These are phyloP conservation scores for Debaryomyces robertsiae DNA, from an alignment of 1,139 yeast species.

Conservation along the genomic window DNA sequence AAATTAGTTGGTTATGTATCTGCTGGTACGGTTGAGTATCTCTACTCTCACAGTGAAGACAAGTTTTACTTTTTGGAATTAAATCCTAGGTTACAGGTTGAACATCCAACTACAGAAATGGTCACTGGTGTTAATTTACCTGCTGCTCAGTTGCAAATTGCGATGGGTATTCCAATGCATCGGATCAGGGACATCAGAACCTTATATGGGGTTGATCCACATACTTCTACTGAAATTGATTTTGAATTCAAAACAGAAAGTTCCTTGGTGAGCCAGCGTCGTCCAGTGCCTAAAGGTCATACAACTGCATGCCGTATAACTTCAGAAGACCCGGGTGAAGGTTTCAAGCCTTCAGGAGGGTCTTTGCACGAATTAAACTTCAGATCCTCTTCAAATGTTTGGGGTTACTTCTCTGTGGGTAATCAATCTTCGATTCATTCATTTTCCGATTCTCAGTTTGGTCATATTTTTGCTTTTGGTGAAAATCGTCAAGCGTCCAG, in stretches of 20 bases:
- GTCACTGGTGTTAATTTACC: constrained; percentile 97
- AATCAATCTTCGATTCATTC: constrained; percentile 97
- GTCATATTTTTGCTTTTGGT: constrained; percentile 98
- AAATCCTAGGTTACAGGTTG: constrained; percentile 97
- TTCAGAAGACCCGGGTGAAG: constrained; percentile 98
- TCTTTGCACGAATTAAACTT: constrained; percentile 92
- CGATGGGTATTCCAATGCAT: constrained; percentile 98
- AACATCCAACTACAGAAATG: constrained; percentile 99
- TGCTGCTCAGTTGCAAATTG: constrained; percentile 96
- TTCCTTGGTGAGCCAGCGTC: constrained; percentile 77
- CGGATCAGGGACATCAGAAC: constrained; percentile 90
- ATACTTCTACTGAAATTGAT: constrained; percentile 85
- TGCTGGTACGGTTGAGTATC: constrained; percentile 98
- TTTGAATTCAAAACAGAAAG: constrained; percentile 80
- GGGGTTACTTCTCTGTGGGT: constrained; percentile 99
- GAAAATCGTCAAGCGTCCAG: constrained; percentile 97
- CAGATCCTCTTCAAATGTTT: constrained; percentile 94
- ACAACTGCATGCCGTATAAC: constrained; percentile 99
- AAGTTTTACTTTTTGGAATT: constrained; percentile 94
- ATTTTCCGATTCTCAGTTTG: constrained; percentile 96
- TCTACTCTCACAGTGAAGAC: constrained; percentile 90
- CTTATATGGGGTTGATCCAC: constrained; percentile 94
- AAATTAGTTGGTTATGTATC: constrained; percentile 95
- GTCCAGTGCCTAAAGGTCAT: constrained; percentile 95
- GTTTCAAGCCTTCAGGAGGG: constrained; percentile 98